Conservation (phyloP, 73 alveolate species). For the Tetrahymena thermophila region DNA sequence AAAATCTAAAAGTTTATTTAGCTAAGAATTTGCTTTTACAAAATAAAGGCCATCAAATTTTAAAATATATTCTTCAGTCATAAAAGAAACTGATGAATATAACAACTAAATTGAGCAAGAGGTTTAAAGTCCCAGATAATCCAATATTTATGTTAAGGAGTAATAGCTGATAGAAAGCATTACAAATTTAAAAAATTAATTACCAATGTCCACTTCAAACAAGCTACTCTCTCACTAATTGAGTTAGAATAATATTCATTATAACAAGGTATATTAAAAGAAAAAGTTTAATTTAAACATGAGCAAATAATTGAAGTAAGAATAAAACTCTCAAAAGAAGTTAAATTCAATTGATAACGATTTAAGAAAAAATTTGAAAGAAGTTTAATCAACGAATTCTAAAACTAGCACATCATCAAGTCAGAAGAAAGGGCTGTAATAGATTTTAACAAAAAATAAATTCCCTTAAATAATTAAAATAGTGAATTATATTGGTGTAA, state of each 20-base stretch:
- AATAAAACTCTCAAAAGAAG: not conserved
- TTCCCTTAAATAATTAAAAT: not conserved
- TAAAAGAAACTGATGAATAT: not conserved
- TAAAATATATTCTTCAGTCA: not conserved
- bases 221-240: not conserved
- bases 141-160: not conserved
- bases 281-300: not conserved
- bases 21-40: not conserved
- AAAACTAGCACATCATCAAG: not conserved
- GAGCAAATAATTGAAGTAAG: not conserved
- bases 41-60: not conserved
- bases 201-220: not conserved
- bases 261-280: too few species aligned
- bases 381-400: not conserved
- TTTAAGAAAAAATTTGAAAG: not conserved
- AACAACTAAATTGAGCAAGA: not conserved
- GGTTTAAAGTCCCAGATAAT: not conserved
- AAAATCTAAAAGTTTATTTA: not conserved
- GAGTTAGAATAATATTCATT: too few species aligned
- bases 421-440: not conserved
- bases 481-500: not conserved
- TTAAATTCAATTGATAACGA: not conserved
- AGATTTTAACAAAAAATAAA: not conserved
- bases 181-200: too few species aligned
- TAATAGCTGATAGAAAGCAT: not conserved